Evolutionary conservation across 2,329 filamentous ascomycete genomes (phyloP).

Genomic region (Aspergillus hiratsukae): DNA sequence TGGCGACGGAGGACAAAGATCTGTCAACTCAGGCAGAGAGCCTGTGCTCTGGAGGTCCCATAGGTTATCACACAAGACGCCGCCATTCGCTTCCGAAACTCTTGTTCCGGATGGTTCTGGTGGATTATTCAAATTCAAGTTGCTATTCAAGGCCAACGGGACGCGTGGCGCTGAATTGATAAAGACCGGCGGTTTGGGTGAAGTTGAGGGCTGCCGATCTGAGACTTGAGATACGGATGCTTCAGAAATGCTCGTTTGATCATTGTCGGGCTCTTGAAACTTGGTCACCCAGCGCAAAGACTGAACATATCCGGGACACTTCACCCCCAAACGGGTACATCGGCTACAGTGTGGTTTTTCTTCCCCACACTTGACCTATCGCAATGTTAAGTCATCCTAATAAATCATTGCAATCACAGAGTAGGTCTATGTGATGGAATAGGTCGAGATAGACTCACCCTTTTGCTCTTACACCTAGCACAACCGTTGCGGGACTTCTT

Average conservation of each 20-base stretch:
- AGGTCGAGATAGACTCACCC: slow-evolving; percentile 21
- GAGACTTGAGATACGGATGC: not conserved
- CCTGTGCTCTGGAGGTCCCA: slow-evolving; percentile 27
- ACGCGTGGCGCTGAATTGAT: slow-evolving; percentile 5
- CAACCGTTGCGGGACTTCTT: slow-evolving; percentile 42
- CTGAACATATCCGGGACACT: slow-evolving; percentile 36
- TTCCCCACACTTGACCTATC: slow-evolving; percentile 39
- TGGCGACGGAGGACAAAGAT: slow-evolving; percentile 26
- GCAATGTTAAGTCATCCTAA: not conserved
- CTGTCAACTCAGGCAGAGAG: slow-evolving; percentile 29
- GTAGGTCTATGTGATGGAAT: not conserved
- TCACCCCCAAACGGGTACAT: slow-evolving; percentile 35
- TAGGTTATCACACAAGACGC: slow-evolving; percentile 24
- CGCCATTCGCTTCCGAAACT: slow-evolving; percentile 13
- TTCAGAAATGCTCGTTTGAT: slow-evolving; percentile 4
- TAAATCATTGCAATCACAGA: not conserved
- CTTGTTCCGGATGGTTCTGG: not conserved
- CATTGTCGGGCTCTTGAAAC: slow-evolving; percentile 13
- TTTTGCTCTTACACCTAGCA: slow-evolving; percentile 40
- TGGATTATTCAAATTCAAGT: slow-evolving; percentile 3
- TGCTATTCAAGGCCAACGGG: slow-evolving; percentile 5
- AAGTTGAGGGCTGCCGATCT: not conserved
- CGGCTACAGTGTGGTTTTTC: slow-evolving; percentile 36
- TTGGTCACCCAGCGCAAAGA: slow-evolving; percentile 37
- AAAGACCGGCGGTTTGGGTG: slow-evolving; percentile 3